Evolutionary conservation across 1,139 yeast species (phyloP), one percentile per base, ranked within the genome.

Genomic region (Nadsonia starkeyi-henricii): DNA sequence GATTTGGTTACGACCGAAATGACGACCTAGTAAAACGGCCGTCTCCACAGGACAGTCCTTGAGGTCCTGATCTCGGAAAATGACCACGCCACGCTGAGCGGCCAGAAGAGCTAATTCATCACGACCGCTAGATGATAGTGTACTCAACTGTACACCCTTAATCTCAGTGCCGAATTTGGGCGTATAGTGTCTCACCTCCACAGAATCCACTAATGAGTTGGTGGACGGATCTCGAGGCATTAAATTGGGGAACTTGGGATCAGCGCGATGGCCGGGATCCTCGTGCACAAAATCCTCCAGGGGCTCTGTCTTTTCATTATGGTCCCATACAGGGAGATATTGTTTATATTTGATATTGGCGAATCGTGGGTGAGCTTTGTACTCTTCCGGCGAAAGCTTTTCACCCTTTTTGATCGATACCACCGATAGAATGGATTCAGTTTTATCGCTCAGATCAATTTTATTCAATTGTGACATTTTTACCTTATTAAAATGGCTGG

Each of bases 111-210:
- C 85, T 54, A 81, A 70, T 55, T 81, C 86, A 59, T 80, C 77
- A 57, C 75, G 78, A 20, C 73, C 83, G 18, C 63, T 65, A 46
- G 70, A 70, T 45, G 67, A 61, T 50, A 80, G 66, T 52, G 71
- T 60, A 2, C 82, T 74, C 46, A 80, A 62, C 58, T 80, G 85
- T 23, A 80, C 61, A 20, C 82, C 82, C 18, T 59, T 58, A 39
- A 81, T 67, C 57, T 77, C 84, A 20, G 79, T 67, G 12, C 86
- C 88, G 47, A 81, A 68, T 59, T 77, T 79, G 44, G 86, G 86
- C 8, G 81, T 58, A 2, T 47, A 52, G n/a, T 45, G 39, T 43
- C 26, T 48, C n/a, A 47, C 42, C 21, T 48, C 30, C 17, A 33
- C 17, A n/a, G 17, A 33, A 33, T 33, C 39, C n/a, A n/a, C n/a